Conservation (phyloP, 2,329 filamentous ascomycete genomes). For the Aspergillus sp. region DNA sequence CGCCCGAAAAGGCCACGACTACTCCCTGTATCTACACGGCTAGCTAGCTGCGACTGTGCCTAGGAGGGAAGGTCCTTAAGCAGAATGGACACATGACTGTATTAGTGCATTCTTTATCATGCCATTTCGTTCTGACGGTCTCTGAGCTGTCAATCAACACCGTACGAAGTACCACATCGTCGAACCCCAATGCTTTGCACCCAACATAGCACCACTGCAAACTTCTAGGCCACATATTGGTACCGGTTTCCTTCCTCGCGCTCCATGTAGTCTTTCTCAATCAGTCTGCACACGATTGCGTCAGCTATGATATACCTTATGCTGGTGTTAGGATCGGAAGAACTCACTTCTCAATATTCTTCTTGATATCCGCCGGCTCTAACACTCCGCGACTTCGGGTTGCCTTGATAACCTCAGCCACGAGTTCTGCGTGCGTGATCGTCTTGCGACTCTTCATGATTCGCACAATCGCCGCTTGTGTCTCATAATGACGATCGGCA, state of each 20-base stretch:
- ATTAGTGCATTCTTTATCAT: background rate
- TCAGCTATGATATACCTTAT: constrained; percentile 1
- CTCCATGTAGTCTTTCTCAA: constrained; percentile 93
- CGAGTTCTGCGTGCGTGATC: constrained; percentile 82
- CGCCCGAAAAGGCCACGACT: background rate
- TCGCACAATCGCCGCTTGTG: constrained; percentile 91
- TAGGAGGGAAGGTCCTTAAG: background rate
- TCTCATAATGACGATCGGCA: constrained; percentile 91
- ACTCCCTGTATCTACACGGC: background rate
- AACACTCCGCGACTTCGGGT: constrained; percentile 85
- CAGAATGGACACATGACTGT: background rate
- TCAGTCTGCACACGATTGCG: constrained; percentile 59
- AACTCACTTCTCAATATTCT: constrained; percentile 88
- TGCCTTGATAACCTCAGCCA: constrained; percentile 88
- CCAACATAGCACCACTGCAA: background rate
- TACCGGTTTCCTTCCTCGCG: constrained; percentile 70
- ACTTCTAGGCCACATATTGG: constrained; percentile 65
- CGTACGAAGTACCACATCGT: background rate
- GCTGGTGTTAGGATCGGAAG: background rate
- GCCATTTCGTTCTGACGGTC: constrained; percentile 1
- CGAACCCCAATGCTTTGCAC: background rate
- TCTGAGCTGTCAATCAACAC: background rate
- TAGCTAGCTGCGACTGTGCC: background rate
- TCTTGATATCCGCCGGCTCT: constrained; percentile 86
- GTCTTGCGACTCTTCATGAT: constrained; percentile 95